Conservation (phyloP, 352 stramenopile genomes). For the Globisporangium cylindrosporum region DNA sequence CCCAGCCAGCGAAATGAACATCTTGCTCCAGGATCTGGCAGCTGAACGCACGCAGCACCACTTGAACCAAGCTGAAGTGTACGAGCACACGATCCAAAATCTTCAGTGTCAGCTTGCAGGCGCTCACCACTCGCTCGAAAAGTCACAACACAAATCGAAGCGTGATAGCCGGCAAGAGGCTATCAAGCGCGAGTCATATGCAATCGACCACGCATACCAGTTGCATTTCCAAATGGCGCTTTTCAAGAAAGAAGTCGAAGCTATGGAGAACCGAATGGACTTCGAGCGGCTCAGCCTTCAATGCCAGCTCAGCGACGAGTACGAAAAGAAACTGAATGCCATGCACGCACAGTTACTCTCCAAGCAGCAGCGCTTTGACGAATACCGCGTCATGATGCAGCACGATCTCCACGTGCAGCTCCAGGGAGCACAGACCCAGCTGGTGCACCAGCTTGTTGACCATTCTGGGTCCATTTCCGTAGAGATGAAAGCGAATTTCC, state of each 20-base stretch:
- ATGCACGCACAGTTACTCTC: slow-evolving; percentile 51
- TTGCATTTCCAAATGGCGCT: slow-evolving; percentile 41
- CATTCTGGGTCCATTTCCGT: slow-evolving; percentile 48
- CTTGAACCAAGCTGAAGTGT: not conserved
- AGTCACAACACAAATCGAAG: not conserved
- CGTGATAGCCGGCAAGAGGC: slow-evolving; percentile 24
- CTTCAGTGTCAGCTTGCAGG: slow-evolving; percentile 3
- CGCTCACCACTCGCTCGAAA: slow-evolving; percentile 1
- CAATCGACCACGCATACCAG: slow-evolving; percentile 38
- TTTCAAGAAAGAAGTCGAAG: slow-evolving; percentile 27
- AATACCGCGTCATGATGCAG: slow-evolving; percentile 57
- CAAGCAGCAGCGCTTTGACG: slow-evolving; percentile 64
- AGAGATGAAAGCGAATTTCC: slow-evolving; percentile 47
- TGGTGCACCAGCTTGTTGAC: slow-evolving; percentile 60
- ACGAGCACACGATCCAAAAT: not conserved
- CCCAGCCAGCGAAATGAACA: slow-evolving; percentile 17
- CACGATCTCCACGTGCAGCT: slow-evolving; percentile 59
- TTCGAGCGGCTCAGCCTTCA: slow-evolving; percentile 41
- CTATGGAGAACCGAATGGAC: slow-evolving; percentile 26
- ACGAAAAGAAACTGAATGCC: slow-evolving; percentile 50
- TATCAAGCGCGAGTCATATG: slow-evolving; percentile 41
- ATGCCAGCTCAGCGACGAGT: slow-evolving; percentile 46
- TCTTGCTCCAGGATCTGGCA: slow-evolving; percentile 17
- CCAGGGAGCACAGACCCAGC: slow-evolving; percentile 45
- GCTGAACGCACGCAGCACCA: slow-evolving; percentile 6